Evolutionary conservation across 441 rosid genomes (phyloP).

Genomic region (Brassica hybrid): DNA sequence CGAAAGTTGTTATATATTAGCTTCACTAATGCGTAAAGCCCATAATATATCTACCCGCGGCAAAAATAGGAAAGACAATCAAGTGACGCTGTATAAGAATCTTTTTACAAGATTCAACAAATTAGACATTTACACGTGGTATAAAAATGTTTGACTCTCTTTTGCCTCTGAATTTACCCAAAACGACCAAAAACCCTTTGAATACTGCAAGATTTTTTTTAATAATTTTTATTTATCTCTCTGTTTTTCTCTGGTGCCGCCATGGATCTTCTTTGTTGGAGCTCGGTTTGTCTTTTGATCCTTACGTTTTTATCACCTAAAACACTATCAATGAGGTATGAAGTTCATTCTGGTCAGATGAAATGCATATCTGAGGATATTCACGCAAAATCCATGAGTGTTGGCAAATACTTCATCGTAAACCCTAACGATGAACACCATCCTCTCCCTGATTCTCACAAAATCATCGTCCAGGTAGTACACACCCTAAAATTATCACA

Average conservation of each 20-base stretch:
- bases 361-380: constrained; percentile 71
- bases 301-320: constrained; percentile 45
- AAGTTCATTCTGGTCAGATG: constrained; percentile 52
- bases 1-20: not conserved
- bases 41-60: not conserved
- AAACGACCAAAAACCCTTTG: constrained; percentile 20
- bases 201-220: constrained; percentile 6
- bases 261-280: constrained; percentile 38
- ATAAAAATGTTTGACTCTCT: not conserved
- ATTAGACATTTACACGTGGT: not conserved
- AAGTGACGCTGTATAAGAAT: not conserved
- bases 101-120: not conserved
- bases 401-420: constrained; percentile 66
- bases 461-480: constrained; percentile 54
- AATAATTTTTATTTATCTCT: not conserved
- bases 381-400: constrained; percentile 52
- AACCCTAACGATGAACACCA: constrained; percentile 54
- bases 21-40: not conserved
- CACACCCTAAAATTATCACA: not conserved
- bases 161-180: not conserved
- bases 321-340: constrained; percentile 60
- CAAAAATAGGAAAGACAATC: not conserved
- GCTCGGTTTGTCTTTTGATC: constrained; percentile 25
- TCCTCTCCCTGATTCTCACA: constrained; percentile 60
- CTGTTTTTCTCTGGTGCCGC: constrained; percentile 18